phyloP scores from a whole-genome alignment of 768 basidiomycete genomes.

The Albatrellus ellisii region DNA sequence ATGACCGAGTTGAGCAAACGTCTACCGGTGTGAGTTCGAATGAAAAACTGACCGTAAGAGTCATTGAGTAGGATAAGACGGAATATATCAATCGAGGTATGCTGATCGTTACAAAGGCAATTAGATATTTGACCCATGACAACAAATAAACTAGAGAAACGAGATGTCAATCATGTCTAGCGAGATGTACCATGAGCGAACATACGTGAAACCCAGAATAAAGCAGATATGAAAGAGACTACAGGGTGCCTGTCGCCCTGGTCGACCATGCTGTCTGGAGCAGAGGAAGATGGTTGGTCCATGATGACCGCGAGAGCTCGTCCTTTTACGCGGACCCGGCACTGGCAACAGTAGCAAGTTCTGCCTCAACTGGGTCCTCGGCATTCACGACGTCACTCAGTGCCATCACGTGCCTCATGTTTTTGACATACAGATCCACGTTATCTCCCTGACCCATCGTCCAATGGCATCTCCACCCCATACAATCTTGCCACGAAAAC shows the following conservation, averaged over 20 bases:
- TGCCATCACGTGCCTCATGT: not conserved
- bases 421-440: no score
- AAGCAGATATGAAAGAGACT: slow-evolving; percentile 64
- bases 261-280: no score
- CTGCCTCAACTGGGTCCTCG: no score
- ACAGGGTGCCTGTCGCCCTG: slow-evolving; percentile 47
- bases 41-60: slow-evolving; percentile 50
- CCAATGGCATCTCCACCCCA: no score
- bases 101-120: slow-evolving; percentile 74
- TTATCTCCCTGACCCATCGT: no score
- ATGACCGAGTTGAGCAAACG: slow-evolving; percentile 3
- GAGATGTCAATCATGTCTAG: no score
- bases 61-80: slow-evolving; percentile 78
- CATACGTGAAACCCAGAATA: slow-evolving; percentile 76
- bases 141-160: slow-evolving; percentile 19
- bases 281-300: no score
- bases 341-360: no score
- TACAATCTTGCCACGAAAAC: no score
- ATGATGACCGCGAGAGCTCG: slow-evolving; percentile 1
- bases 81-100: slow-evolving; percentile 69
- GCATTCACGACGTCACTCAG: no score
- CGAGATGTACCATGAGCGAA: no score
- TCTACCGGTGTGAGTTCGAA: slow-evolving; percentile 1
- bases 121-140: slow-evolving; percentile 61
- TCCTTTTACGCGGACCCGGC: not conserved